Percentiles rank a stretch among this genome's conserved stretches.
Evolutionary conservation across 202 grass and related monocot species (phyloP).

Genomic region (Zizania palustris): DNA sequence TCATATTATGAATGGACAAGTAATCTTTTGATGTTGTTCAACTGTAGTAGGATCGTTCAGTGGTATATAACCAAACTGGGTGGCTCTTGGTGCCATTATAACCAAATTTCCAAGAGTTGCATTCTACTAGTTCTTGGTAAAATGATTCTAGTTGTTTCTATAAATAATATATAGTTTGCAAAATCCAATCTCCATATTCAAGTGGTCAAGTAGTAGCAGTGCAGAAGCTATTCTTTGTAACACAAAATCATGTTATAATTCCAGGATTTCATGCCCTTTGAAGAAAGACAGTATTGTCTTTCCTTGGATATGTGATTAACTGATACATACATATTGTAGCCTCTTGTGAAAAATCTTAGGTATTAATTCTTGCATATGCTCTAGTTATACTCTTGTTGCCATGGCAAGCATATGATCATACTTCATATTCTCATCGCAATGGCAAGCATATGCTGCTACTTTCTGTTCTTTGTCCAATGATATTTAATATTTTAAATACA

Average conservation of each 20-base stretch:
- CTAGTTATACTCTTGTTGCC: neutral
- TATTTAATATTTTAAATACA: neutral
- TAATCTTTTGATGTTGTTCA: neutral
- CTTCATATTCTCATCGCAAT: neutral
- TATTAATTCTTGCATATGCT: conserved; percentile 18
- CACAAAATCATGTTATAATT: neutral
- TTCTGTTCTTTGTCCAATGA: conserved; percentile 8
- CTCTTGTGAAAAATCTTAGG: neutral
- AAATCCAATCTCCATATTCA: neutral
- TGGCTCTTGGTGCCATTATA: neutral
- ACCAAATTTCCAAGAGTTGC: neutral
- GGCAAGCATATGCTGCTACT: neutral
- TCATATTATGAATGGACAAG: neutral
- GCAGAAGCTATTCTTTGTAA: neutral
- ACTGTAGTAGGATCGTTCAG: neutral
- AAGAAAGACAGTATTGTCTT: neutral
- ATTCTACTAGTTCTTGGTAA: neutral
- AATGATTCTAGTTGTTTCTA: neutral
- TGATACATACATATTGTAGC: neutral
- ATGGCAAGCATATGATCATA: neutral
- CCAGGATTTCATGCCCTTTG: neutral
- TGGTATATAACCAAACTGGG: neutral
- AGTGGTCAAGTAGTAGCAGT: neutral
- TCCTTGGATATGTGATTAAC: conserved; percentile 7
- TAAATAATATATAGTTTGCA: neutral